Percentiles rank a stretch among this genome's conserved stretches.
Conservation (phyloP, 768 basidiomycete genomes). For the Chlorophyllum brunneum region DNA sequence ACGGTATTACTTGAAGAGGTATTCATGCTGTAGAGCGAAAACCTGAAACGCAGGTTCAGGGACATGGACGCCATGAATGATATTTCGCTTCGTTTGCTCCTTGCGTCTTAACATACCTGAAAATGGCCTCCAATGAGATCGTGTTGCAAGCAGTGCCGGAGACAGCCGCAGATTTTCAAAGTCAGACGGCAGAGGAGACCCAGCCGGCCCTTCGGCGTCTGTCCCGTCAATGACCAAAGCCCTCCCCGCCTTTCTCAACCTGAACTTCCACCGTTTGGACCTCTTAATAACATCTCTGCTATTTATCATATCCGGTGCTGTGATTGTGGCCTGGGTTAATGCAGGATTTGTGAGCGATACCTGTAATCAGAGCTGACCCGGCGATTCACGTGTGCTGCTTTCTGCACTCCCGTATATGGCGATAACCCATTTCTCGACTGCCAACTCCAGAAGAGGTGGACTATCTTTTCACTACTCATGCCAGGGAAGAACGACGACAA, state of each 20-base stretch:
- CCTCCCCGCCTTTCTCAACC: background rate
- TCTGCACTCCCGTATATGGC: conserved; percentile 1
- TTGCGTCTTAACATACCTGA: too few species aligned
- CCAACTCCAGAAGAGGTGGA: conserved; percentile 2
- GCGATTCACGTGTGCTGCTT: conserved; percentile 11
- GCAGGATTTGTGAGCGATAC: conserved; percentile 3
- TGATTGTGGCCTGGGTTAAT: background rate
- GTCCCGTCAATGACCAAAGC: background rate
- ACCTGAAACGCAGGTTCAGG: too few species aligned
- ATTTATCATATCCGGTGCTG: background rate
- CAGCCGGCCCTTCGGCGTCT: conserved; percentile 1
- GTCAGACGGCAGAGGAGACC: background rate
- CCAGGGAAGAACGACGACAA: conserved; percentile 45
- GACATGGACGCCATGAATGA: too few species aligned
- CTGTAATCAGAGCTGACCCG: background rate
- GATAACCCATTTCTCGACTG: conserved; percentile 1
- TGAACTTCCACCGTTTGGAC: background rate
- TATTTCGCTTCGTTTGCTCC: too few species aligned
- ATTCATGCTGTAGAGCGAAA: too few species aligned
- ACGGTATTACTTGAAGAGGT: background rate
- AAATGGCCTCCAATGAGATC: too few species aligned
- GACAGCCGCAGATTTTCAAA: conserved; percentile 8
- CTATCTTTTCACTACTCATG: conserved; percentile 20
- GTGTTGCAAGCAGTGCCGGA: background rate
- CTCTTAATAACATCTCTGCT: background rate